These are phyloP conservation scores for Platanthera guangdongensis DNA, from an alignment of 106 monocot genomes.

Conservation along the genomic window DNA sequence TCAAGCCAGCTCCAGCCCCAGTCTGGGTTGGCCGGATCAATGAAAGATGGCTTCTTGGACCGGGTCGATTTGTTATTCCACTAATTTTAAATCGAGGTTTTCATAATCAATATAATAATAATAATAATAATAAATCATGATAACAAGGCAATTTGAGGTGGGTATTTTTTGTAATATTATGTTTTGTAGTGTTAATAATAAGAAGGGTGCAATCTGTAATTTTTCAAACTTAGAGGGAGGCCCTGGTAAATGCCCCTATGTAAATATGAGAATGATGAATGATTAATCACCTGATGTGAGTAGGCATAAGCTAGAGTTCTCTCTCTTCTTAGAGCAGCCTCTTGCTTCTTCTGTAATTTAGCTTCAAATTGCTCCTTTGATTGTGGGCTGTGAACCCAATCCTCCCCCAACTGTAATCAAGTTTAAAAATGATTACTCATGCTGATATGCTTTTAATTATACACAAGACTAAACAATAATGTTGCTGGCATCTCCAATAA, in stretches of 20 bases:
- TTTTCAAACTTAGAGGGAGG: too few relatives aligned
- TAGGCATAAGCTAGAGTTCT: slow-evolving; percentile 88
- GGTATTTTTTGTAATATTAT: too few relatives aligned
- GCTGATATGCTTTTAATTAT: too few relatives aligned
- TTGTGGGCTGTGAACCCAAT: slow-evolving; percentile 72
- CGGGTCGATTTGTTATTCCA: slow-evolving; percentile 54
- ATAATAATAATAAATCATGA: too few relatives aligned
- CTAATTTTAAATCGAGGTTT: slow-evolving; percentile 17
- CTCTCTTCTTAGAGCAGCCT: slow-evolving; percentile 82
- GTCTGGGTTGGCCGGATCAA: slow-evolving; percentile 54
- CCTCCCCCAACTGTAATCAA: slow-evolving; percentile 50
- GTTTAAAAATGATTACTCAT: neutral
- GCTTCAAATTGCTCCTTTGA: slow-evolving; percentile 84
- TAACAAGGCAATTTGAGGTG: too few relatives aligned
- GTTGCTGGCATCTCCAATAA: too few relatives aligned
- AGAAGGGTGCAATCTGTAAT: too few relatives aligned
- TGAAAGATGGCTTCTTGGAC: slow-evolving; percentile 43
- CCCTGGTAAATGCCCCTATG: too few relatives aligned
- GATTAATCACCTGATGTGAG: slow-evolving; percentile 65
- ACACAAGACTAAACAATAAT: too few relatives aligned
- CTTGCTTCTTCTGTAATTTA: slow-evolving; percentile 48
- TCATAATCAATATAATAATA: too few relatives aligned
- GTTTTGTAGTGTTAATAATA: too few relatives aligned
- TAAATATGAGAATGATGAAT: neutral
- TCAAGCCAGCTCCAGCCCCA: slow-evolving; percentile 99